phyloP scores from a whole-genome alignment of 139 green algal genomes.

The Asterochloris sp. region DNA sequence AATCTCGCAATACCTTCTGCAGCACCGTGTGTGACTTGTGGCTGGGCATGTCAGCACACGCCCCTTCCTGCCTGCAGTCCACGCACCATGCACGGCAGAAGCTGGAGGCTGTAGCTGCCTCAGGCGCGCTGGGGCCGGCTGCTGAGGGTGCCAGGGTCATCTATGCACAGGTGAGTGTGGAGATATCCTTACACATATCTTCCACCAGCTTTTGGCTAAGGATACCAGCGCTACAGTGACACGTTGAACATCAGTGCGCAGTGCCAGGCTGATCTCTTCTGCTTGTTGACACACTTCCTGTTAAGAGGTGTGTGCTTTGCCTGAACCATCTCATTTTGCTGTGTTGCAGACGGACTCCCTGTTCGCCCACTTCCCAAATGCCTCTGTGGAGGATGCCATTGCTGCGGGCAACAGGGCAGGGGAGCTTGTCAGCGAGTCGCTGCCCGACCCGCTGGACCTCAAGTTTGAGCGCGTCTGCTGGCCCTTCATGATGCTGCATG shows the following conservation, averaged over 20 bases:
- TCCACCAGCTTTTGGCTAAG: too few relatives aligned
- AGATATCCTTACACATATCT: too few relatives aligned
- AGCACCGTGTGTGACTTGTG: too few relatives aligned
- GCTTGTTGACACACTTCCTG: too few relatives aligned
- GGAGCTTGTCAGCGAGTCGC: constrained; percentile 33
- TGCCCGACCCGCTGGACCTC: constrained; percentile 63
- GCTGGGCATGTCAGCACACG: not conserved
- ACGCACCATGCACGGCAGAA: constrained; percentile 10
- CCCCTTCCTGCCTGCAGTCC: not conserved
- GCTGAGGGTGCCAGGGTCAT: constrained; percentile 49
- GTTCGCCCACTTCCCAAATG: constrained; percentile 44
- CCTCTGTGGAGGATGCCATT: not conserved
- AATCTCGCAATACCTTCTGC: too few relatives aligned
- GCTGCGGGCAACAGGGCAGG: constrained; percentile 19
- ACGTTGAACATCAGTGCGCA: too few relatives aligned
- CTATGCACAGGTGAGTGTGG: constrained; percentile 37
- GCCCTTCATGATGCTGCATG: constrained; percentile 78
- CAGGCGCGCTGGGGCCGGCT: constrained; percentile 19
- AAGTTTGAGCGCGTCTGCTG: constrained; percentile 61
- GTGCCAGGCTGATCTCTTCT: too few relatives aligned
- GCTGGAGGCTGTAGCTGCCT: constrained; percentile 7
- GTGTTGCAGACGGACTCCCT: constrained; percentile 62
- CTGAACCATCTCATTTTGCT: too few relatives aligned
- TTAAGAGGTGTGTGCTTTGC: too few relatives aligned
- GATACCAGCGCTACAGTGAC: too few relatives aligned